A percentile compares a stretch with the other conserved stretches of the same genome.
Conservation (phyloP, 306 rosid species). For the Rosa lucieae region DNA sequence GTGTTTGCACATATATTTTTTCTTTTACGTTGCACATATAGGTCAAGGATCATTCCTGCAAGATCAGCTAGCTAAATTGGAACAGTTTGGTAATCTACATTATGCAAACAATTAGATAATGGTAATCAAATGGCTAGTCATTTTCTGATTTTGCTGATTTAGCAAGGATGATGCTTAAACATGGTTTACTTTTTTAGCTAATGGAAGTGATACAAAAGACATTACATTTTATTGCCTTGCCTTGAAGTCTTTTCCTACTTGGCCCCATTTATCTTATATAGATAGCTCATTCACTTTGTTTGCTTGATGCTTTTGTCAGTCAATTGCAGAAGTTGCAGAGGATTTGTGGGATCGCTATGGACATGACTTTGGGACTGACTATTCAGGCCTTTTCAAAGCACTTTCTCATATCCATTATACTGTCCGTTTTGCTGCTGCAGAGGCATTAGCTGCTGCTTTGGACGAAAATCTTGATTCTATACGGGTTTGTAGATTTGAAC, state of each 20-base stretch:
- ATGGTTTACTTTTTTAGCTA: neutral
- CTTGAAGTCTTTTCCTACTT: neutral
- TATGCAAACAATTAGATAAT: neutral
- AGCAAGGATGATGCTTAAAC: neutral
- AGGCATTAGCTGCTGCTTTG: conserved; percentile 92
- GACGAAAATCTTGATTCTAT: conserved; percentile 88
- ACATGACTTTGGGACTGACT: conserved; percentile 83
- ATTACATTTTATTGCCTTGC: neutral
- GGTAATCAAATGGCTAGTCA: neutral
- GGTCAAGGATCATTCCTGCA: neutral
- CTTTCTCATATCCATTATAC: conserved; percentile 80
- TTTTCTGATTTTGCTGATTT: neutral
- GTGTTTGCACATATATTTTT: neutral
- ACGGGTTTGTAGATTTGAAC: conserved; percentile 55
- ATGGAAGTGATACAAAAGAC: neutral
- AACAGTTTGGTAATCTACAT: neutral
- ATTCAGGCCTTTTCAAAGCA: conserved; percentile 83
- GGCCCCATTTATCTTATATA: neutral
- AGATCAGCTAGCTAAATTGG: neutral
- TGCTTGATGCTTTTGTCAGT: conserved; percentile 45
- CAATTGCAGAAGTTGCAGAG: conserved; percentile 88
- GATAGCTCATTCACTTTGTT: neutral
- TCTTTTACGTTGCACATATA: neutral
- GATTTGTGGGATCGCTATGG: conserved; percentile 98
- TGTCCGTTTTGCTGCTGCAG: conserved; percentile 86